Base-by-base conservation (phyloP, 805 yeast genomes). In the Yamadazyma philogaea region DNA sequence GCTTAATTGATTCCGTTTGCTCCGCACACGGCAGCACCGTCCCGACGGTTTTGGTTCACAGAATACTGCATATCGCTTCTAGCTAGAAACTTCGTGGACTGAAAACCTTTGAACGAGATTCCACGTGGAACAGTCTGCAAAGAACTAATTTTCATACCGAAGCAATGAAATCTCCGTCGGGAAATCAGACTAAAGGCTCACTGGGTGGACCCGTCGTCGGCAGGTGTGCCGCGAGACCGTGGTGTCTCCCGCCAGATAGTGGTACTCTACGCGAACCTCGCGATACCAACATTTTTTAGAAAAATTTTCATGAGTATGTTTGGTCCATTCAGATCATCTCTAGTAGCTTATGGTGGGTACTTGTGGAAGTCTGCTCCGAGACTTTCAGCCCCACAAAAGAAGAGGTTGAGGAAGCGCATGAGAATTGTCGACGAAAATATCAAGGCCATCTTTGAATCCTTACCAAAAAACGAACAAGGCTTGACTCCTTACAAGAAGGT, bases 351-450 rank as follows among this genome's bases (percentile, higher is more conserved):
- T 33, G 88, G 95, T 39, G 96, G 96, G 18, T 78, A 84, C 52
- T 67, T 87, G 40, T 86, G 93, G 88, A 70, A 70, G 51, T 56
- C 62, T 30, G 71, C 74, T 2, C 74, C 74, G 6, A 59, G 74
- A 39, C 48, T 91, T 76, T 85, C 96, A 2, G 68, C 74, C 27
- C 79, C 76, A 10, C 96, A 89, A 59, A 93, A 93, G 64, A 76
- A 75, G 46, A 77, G 98, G 59, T 89, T 87, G 60, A 79, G 97
- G 69, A 74, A 78, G 49, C 80, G 99, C 65, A 74, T 93, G 77
- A 80, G 78, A 60, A 68, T 68, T 33, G 97, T 93, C 39, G 99
- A 93, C 68, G 56, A 73, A 14, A 90, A 85, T 50, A 78, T 93
- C 46, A 83, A 79, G 37, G 75, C 77, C 6, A 70, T 89, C 17